Conservation (phyloP, 306 rosid genomes). For the Astragalus glycyphyllos region DNA sequence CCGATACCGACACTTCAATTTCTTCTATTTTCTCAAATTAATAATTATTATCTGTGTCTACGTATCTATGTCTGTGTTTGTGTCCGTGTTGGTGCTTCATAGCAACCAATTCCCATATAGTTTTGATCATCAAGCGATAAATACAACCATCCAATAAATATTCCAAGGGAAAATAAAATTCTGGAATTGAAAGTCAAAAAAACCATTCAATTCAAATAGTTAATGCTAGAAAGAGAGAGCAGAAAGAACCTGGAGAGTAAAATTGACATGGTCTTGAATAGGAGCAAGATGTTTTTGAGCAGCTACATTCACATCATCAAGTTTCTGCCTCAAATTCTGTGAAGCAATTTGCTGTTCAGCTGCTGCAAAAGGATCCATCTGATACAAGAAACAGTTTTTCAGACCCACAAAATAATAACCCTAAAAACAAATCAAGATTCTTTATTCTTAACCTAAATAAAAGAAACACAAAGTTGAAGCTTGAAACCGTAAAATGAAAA, state of each 20-base stretch:
- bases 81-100: too few relatives aligned
- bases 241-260: conserved; percentile 79
- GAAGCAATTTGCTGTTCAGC: conserved; percentile 77
- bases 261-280: conserved; percentile 91
- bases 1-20: too few relatives aligned
- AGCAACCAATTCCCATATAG: background rate
- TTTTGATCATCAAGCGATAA: conserved; percentile 28
- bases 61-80: too few relatives aligned
- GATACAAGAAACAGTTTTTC: conserved; percentile 30
- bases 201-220: conserved; percentile 10
- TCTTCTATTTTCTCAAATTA: too few relatives aligned
- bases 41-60: too few relatives aligned
- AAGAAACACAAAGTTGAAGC: background rate
- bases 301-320: conserved; percentile 76
- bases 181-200: conserved; percentile 2
- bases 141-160: conserved; percentile 1
- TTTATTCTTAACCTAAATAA: background rate
- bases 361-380: conserved; percentile 69
- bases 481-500: background rate
- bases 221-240: background rate
- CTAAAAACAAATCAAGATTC: conserved; percentile 9
- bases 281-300: conserved; percentile 79
- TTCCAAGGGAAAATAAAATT: conserved; percentile 2
- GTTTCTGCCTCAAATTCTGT: conserved; percentile 73
- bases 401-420: background rate